These are phyloP conservation scores for Bisporella sp. DNA, from an alignment of 2,329 filamentous ascomycete genomes.

Conservation along the genomic window DNA sequence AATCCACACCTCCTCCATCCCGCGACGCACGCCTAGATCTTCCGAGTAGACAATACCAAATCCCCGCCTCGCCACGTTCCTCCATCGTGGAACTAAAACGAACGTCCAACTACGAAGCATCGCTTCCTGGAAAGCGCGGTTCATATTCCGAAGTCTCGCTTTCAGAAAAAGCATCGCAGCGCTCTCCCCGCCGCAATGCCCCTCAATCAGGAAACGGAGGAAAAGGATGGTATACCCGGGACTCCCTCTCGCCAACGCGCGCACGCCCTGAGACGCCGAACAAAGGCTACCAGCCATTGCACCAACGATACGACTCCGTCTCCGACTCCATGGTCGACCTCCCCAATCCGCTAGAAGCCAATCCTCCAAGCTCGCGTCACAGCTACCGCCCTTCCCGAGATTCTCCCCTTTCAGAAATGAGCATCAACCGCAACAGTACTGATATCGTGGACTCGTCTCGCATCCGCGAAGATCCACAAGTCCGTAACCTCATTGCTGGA, in stretches of 20 bases:
- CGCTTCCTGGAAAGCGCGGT: constrained; percentile 28
- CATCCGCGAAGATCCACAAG: constrained; percentile 8
- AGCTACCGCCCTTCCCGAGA: constrained; percentile 16
- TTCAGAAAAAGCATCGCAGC: constrained; percentile 29
- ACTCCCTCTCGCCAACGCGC: constrained; percentile 24
- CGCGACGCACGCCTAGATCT: constrained; percentile 48
- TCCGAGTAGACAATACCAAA: constrained; percentile 49
- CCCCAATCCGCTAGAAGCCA: constrained; percentile 47
- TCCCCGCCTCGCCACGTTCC: constrained; percentile 37
- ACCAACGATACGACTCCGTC: constrained; percentile 34
- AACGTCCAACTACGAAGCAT: constrained; percentile 29
- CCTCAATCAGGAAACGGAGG: constrained; percentile 2
- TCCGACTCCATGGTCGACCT: constrained; percentile 24
- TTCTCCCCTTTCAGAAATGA: constrained; percentile 38
- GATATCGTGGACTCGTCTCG: constrained; percentile 37
- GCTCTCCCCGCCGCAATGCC: constrained; percentile 9
- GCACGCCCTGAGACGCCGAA: constrained; percentile 22
- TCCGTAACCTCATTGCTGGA: not conserved
- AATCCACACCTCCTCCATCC: constrained; percentile 41
- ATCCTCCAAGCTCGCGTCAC: constrained; percentile 35
- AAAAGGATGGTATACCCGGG: constrained; percentile 22
- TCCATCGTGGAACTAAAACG: constrained; percentile 40
- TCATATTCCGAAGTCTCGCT: constrained; percentile 45
- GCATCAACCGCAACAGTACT: constrained; percentile 36
- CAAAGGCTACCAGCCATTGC: constrained; percentile 19